Evolutionary conservation across 345 rosid species (phyloP), one percentile per base, ranked within the genome.

Genomic region (Linum usitatissimum): DNA sequence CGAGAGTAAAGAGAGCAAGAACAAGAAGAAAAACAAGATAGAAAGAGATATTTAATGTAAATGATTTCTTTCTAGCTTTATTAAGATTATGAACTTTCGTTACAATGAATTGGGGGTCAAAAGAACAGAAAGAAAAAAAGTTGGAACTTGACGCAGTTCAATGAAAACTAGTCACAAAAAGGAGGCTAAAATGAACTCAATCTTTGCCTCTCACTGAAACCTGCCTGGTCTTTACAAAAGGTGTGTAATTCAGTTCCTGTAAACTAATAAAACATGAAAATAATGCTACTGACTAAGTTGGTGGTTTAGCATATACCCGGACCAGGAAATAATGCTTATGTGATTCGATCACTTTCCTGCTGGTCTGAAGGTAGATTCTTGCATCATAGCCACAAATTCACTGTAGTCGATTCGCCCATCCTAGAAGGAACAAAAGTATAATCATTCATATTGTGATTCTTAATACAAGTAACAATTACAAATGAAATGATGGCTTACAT

Each of bases 201-300:
- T 61, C 58, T 40, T 30, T 4, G 23, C 17, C 54, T 34, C 68
- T 30, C 28, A 57, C 63, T 53, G 62, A 57, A 60, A 61, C 62
- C 49, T 68, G 72, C 55, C 65, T 72, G 72, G 64, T 69, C 73
- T 64, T 70, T 75, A 69, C 79, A 77, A 56, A 18, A 54, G 14
- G 17, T 17, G 56, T 56, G 60, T 62, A 12, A 55, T 57, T 9
- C 53, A 21, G 10, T 31, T 57, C 21, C 67, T 57, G 75, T 54
- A 58, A 36, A 62, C 55, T 30, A 62, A 30, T 18, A 7, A 4
- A 23, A 23, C 2, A 3, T 13, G 15, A 23, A 18, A 20, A 23
- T 57, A 30, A 18, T 23, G 31, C 60, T 57, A 23, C 60, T 57
- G 60, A 61, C 42, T 12, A 28, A 34, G 20, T 23, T 23, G 56